Evolutionary conservation across 768 basidiomycete species (phyloP).

Genomic region (Suillus hirtellus): DNA sequence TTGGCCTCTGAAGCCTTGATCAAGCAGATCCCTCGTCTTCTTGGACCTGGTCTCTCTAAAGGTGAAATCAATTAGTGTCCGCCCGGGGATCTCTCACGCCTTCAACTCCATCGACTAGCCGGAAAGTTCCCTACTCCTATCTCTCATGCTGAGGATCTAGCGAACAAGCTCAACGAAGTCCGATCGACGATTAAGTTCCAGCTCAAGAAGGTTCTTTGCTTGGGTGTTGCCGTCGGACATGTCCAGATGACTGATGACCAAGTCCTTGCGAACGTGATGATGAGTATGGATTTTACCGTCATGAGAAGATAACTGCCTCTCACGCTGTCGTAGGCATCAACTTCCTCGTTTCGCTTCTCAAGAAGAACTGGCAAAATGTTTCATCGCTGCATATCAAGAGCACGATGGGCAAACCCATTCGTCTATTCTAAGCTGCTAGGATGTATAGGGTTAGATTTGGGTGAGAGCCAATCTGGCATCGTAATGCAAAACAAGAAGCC

Average conservation of each 20-base stretch:
- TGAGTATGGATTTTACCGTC: slow-evolving; percentile 56
- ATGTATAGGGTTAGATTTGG: slow-evolving; percentile 12
- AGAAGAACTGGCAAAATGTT: slow-evolving; percentile 99
- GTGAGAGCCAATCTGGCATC: slow-evolving; percentile 33
- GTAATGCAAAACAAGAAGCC: slow-evolving; percentile 93
- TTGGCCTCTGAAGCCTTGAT: slow-evolving; percentile 95
- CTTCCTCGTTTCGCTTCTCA: slow-evolving; percentile 98
- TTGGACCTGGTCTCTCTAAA: slow-evolving; percentile 99
- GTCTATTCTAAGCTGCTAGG: slow-evolving; percentile 69
- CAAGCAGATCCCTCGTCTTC: slow-evolving; percentile 99
- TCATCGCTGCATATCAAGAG: slow-evolving; percentile 98
- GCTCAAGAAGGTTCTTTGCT: slow-evolving; percentile 97
- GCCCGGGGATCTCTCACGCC: not conserved
- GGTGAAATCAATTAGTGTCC: slow-evolving; percentile 44
- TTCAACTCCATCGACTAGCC: slow-evolving; percentile 42
- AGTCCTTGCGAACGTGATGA: slow-evolving; percentile 96
- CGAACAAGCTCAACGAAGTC: slow-evolving; percentile 90
- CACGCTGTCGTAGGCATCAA: slow-evolving; percentile 76
- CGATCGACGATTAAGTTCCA: slow-evolving; percentile 99
- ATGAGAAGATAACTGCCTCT: not conserved
- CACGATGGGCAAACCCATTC: slow-evolving; percentile 98
- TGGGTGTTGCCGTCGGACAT: slow-evolving; percentile 98
- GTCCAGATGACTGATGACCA: slow-evolving; percentile 98
- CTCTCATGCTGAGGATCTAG: slow-evolving; percentile 86
- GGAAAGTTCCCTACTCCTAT: slow-evolving; percentile 99